Evolutionary conservation across 345 rosid genomes (phyloP).

Genomic region (thale cress (Arabidopsis thaliana)): DNA sequence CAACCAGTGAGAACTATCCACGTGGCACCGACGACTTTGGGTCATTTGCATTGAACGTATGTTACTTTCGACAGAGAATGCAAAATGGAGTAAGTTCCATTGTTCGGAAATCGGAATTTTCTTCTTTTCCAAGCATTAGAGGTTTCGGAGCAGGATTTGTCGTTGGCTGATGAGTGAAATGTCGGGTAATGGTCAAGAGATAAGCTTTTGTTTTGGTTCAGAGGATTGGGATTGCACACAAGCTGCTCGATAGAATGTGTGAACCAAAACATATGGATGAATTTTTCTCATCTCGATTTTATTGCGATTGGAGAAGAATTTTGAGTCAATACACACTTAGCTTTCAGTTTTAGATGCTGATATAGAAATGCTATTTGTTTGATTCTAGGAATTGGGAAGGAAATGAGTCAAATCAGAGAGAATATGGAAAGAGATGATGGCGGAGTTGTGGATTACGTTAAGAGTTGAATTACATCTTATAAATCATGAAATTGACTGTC

Average conservation of each 20-base stretch:
- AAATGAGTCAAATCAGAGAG: background rate
- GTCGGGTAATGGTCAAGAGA: background rate
- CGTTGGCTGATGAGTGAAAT: conserved; percentile 44
- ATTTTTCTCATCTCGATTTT: conserved; percentile 37
- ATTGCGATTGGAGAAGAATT: conserved; percentile 53
- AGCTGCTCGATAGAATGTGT: background rate
- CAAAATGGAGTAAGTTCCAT: background rate
- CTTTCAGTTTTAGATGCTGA: background rate
- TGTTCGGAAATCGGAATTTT: background rate
- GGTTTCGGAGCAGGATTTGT: conserved; percentile 31
- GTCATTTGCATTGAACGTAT: background rate
- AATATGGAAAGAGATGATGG: background rate
- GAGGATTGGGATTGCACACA: background rate
- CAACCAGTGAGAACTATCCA: background rate
- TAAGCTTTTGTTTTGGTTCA: background rate
- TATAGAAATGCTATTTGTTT: background rate
- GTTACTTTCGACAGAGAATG: background rate
- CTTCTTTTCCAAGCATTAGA: conserved; percentile 12
- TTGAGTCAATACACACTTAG: background rate
- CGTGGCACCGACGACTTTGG: conserved; percentile 11
- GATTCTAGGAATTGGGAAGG: conserved; percentile 5
- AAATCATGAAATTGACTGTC: background rate
- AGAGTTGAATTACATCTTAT: background rate
- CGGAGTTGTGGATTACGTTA: background rate
- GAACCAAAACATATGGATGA: conserved; percentile 18